Evolutionary conservation across 2,329 filamentous ascomycete species (phyloP), one percentile per base, ranked within the genome.

Genomic region (Calonectria pseudoreteaudii): DNA sequence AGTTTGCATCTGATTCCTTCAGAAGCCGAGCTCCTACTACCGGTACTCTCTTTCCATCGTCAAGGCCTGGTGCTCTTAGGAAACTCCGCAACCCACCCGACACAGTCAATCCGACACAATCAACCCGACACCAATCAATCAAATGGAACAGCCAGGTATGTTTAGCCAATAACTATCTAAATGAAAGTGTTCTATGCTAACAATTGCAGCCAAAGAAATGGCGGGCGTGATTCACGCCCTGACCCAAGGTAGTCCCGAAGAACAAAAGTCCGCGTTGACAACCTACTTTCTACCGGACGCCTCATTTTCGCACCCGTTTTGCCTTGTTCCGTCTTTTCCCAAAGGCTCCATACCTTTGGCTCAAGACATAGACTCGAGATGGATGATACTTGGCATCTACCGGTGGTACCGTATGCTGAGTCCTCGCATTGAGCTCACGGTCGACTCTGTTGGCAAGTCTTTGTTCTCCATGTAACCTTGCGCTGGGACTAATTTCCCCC

Each of bases 331-430:
- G 0, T 86, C 87, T 8, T 90, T 92, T 76, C 81, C 82, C 3
- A 81, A 86, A 23, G 77, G 85, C 38, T 74, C 81, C 3, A 68
- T 91, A 2, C 89, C 87, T 1, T 78, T 88, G 3, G 77, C 87
- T 0, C 83, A 83, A 8, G 77, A 80, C 1, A 69, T 91, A 31
- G 90, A 92, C 76, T 96, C 94, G 13, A 89, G 94, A 56, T 91
- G 89, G 85, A 82, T 94, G 11, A 88, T 97, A 34, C 85, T 90
- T 64, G 88, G 89, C 77, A 93, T 98, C 68, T 97, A 95, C 81
- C 91, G 92, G 50, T 96, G 94, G 94, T 96, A 97, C 84, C 95
- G 95, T 81, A 94, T 96, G 76, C 87, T 98, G 81, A 95, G 92
- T 74, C 95, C 95, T 0, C 86, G 87, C 20, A 94, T 97, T 76